Evolutionary conservation across 768 basidiomycete genomes (phyloP).

Genomic region (Brasilioporus rufonigricans): DNA sequence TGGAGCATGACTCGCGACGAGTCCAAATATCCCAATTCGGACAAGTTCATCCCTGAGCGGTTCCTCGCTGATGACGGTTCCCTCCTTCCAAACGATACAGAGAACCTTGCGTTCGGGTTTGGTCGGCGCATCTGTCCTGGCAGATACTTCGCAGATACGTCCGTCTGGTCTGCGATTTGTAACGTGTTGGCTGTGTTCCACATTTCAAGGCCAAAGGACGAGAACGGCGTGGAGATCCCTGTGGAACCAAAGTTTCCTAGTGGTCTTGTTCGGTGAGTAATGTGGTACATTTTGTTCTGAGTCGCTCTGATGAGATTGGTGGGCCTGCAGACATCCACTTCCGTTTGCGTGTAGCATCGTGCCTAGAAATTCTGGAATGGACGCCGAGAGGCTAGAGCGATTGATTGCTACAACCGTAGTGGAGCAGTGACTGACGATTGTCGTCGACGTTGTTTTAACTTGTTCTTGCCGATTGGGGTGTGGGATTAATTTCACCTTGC

Average conservation of each 20-base stretch:
- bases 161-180: conserved; percentile 4
- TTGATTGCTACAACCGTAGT: not conserved
- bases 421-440: not conserved
- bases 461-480: too few relatives aligned
- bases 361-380: not conserved
- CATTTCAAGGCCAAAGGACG: not conserved
- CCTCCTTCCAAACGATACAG: not conserved
- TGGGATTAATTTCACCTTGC: too few relatives aligned
- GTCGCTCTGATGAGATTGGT: not conserved
- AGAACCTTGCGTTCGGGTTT: conserved; percentile 18
- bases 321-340: not conserved
- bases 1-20: conserved; percentile 3
- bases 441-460: too few relatives aligned
- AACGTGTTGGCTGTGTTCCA: conserved; percentile 5
- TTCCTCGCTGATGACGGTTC: not conserved
- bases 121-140: conserved; percentile 26
- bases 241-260: not conserved
- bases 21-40: not conserved
- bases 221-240: not conserved
- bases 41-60: not conserved
- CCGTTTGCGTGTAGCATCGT: not conserved
- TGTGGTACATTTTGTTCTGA: too few relatives aligned
- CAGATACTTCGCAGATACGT: conserved; percentile 15
- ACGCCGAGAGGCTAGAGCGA: not conserved
- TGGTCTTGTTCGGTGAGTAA: not conserved